A percentile compares a stretch with the other conserved stretches of the same genome.
phyloP scores from a whole-genome alignment of 768 basidiomycete genomes.

The Paxillus ammoniavirescens region DNA sequence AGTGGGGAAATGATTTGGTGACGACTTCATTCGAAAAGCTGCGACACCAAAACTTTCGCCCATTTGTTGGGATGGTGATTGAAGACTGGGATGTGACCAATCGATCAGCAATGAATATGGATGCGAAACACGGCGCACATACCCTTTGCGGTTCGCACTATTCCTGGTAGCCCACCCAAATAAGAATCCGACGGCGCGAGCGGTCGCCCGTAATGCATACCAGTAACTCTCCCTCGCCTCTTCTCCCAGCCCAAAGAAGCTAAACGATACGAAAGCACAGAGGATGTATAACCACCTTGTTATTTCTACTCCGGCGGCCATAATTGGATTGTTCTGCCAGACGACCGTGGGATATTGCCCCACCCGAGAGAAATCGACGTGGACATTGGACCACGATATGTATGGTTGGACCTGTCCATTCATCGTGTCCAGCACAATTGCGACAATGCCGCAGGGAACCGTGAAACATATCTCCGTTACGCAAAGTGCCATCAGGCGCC shows the following conservation, averaged over 20 bases:
- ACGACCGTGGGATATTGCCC: slow-evolving; percentile 32
- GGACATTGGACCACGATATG: slow-evolving; percentile 49
- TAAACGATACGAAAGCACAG: slow-evolving; percentile 43
- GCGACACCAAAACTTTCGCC: too few relatives aligned
- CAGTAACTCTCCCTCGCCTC: slow-evolving; percentile 46
- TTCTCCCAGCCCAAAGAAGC: slow-evolving; percentile 56
- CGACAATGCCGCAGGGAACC: slow-evolving; percentile 35
- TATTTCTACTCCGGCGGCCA: slow-evolving; percentile 28
- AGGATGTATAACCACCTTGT: slow-evolving; percentile 41
- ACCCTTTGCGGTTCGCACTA: too few relatives aligned
- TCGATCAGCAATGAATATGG: too few relatives aligned
- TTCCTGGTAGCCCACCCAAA: too few relatives aligned
- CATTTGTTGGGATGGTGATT: too few relatives aligned
- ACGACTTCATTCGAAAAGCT: too few relatives aligned
- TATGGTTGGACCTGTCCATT: slow-evolving; percentile 31
- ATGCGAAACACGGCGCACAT: too few relatives aligned
- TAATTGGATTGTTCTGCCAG: slow-evolving; percentile 33
- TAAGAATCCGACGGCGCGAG: slow-evolving; percentile 22
- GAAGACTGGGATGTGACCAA: too few relatives aligned
- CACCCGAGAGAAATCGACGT: slow-evolving; percentile 46
- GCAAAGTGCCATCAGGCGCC: slow-evolving; percentile 50
- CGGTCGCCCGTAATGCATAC: slow-evolving; percentile 22
- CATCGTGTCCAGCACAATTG: slow-evolving; percentile 29
- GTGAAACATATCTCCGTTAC: slow-evolving; percentile 38
- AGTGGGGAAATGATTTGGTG: too few relatives aligned